Conservation (phyloP, 441 rosid genomes). For the Croton setiger region DNA sequence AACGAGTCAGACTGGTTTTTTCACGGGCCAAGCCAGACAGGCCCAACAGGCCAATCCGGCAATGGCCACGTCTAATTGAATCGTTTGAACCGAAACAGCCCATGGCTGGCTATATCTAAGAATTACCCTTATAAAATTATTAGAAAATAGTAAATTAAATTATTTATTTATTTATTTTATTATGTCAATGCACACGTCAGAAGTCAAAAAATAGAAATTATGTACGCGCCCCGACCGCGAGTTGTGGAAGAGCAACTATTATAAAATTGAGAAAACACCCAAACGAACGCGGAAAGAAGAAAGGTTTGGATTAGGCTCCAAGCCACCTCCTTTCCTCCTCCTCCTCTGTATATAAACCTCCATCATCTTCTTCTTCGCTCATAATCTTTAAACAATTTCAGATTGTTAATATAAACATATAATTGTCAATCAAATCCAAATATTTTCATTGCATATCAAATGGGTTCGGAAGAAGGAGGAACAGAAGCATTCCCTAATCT, state of each 20-base stretch:
- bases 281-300: conserved; percentile 1
- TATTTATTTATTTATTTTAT: too few species aligned
- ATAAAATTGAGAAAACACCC: not conserved
- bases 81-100: too few species aligned
- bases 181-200: not conserved
- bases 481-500: conserved; percentile 91
- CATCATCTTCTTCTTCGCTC: not conserved
- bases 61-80: too few species aligned
- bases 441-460: not conserved
- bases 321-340: conserved; percentile 21
- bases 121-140: too few species aligned
- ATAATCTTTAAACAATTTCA: not conserved
- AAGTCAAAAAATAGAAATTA: not conserved
- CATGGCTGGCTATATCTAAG: too few species aligned
- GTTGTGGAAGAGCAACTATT: not conserved
- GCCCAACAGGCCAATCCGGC: too few species aligned
- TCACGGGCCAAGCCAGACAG: too few species aligned
- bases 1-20: too few species aligned
- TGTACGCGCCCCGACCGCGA: not conserved
- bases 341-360: not conserved
- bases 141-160: too few species aligned
- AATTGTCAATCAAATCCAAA: too few species aligned
- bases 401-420: too few species aligned
- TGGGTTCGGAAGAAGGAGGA: conserved; percentile 48
- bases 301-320: conserved; percentile 29